These are phyloP conservation scores for Claviceps purpurea DNA, from an alignment of 2,329 filamentous ascomycete genomes.

Conservation along the genomic window DNA sequence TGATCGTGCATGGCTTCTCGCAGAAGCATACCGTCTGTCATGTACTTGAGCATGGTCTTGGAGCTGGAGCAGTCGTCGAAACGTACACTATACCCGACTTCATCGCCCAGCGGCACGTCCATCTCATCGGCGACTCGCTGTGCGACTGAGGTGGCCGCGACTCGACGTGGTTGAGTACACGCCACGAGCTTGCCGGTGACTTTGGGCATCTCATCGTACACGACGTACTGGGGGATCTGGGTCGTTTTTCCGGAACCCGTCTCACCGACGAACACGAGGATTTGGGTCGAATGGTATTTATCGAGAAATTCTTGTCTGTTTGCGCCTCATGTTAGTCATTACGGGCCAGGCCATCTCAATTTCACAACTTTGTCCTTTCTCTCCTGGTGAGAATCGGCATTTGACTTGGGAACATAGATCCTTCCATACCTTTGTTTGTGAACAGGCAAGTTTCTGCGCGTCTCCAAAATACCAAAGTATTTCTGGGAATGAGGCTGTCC, in stretches of 20 bases:
- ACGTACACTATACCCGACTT: conserved; percentile 97
- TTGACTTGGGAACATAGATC: background rate
- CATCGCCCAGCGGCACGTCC: conserved; percentile 82
- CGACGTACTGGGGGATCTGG: conserved; percentile 95
- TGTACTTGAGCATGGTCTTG: conserved; percentile 94
- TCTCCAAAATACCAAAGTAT: conserved; percentile 84
- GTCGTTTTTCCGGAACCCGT: conserved; percentile 99
- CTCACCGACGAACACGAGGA: conserved; percentile 96
- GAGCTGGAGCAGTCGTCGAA: conserved; percentile 89
- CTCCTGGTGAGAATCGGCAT: background rate
- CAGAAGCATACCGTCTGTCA: conserved; percentile 98
- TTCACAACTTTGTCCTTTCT: background rate
- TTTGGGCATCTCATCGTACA: conserved; percentile 92
- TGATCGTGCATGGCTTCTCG: conserved; percentile 95
- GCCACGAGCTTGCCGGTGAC: conserved; percentile 78
- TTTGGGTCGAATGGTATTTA: conserved; percentile 86
- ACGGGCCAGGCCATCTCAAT: background rate
- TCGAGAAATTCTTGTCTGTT: conserved; percentile 76
- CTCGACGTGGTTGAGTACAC: conserved; percentile 93
- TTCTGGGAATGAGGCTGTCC: conserved; percentile 60
- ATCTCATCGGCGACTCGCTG: conserved; percentile 96
- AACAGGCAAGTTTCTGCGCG: conserved; percentile 74
- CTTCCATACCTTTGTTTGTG: conserved; percentile 66
- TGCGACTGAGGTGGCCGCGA: conserved; percentile 96
- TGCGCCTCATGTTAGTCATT: background rate